Conservation (phyloP, 805 yeast species). For the Saturnispora diversa region DNA sequence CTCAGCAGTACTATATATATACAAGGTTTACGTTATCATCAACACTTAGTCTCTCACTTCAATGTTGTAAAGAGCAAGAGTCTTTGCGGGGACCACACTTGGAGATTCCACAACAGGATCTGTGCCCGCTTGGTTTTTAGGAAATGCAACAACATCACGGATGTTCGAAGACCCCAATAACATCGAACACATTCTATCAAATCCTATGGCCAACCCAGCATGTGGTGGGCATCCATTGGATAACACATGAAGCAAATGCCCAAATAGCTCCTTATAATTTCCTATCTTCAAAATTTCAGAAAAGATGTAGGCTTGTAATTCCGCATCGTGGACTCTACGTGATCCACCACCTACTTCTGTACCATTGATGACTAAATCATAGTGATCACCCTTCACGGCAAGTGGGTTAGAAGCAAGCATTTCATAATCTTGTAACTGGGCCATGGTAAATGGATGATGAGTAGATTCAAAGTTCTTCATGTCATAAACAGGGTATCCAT, state of each 20-base stretch:
- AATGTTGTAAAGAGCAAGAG: conserved; percentile 50
- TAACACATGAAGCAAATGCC: conserved; percentile 77
- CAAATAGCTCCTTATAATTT: conserved; percentile 60
- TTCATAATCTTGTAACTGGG: conserved; percentile 57
- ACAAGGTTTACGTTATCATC: too few species aligned
- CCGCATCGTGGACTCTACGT: conserved; percentile 83
- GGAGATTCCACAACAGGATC: conserved; percentile 90
- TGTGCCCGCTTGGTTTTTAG: conserved; percentile 81
- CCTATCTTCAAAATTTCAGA: conserved; percentile 51
- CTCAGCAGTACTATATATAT: conserved; percentile 5
- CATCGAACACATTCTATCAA: conserved; percentile 91
- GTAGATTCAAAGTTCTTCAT: conserved; percentile 50
- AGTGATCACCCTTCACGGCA: conserved; percentile 77
- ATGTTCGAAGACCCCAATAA: conserved; percentile 67
- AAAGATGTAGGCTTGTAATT: conserved; percentile 67
- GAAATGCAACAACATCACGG: conserved; percentile 92
- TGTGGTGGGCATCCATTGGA: conserved; percentile 96
- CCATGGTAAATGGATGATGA: conserved; percentile 98
- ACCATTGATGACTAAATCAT: conserved; percentile 89
- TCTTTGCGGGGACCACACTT: conserved; percentile 44
- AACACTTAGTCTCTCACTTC: background rate
- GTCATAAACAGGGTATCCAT: conserved; percentile 55
- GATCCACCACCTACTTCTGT: conserved; percentile 98
- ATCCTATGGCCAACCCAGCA: conserved; percentile 94
- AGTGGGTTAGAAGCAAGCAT: conserved; percentile 48